Percentiles rank a stretch among this genome's conserved stretches.
phyloP scores from a whole-genome alignment of 2,329 filamentous ascomycete genomes.

The Coccinonectria pachysandricola region DNA sequence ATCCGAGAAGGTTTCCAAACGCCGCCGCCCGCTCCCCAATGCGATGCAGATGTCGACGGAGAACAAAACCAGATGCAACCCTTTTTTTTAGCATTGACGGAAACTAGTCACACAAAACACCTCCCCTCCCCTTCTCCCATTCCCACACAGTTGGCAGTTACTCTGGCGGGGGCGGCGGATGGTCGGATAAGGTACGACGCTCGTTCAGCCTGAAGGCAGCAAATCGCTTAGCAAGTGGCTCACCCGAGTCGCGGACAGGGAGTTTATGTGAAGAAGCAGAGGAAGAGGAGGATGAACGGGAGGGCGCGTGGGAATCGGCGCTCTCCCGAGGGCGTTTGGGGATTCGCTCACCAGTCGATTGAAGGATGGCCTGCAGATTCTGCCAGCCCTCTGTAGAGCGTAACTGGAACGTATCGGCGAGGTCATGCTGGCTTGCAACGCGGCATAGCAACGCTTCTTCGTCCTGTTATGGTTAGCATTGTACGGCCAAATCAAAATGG shows the following conservation, averaged over 20 bases:
- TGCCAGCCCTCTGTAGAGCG: slow-evolving; percentile 87
- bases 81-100: slow-evolving; percentile 2
- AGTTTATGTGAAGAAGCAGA: slow-evolving; percentile 20
- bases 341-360: slow-evolving; percentile 95
- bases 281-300: slow-evolving; percentile 15
- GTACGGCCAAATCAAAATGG: not conserved
- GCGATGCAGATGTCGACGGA: slow-evolving; percentile 9
- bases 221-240: slow-evolving; percentile 56
- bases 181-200: slow-evolving; percentile 16
- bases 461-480: slow-evolving; percentile 47
- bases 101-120: slow-evolving; percentile 6
- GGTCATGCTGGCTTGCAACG: slow-evolving; percentile 71
- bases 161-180: slow-evolving; percentile 15
- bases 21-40: slow-evolving; percentile 8
- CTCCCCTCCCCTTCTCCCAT: slow-evolving; percentile 1
- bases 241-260: slow-evolving; percentile 29
- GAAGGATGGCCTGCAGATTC: slow-evolving; percentile 82
- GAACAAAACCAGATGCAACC: slow-evolving; percentile 2
- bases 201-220: slow-evolving; percentile 54
- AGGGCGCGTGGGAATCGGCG: slow-evolving; percentile 23
- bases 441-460: slow-evolving; percentile 80
- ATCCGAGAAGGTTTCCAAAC: too few species aligned
- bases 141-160: slow-evolving; percentile 2
- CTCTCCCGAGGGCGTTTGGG: slow-evolving; percentile 55
- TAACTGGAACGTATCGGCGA: slow-evolving; percentile 71